Conservation (phyloP, 1,139 yeast species). For the Zygoascus meyerae region DNA sequence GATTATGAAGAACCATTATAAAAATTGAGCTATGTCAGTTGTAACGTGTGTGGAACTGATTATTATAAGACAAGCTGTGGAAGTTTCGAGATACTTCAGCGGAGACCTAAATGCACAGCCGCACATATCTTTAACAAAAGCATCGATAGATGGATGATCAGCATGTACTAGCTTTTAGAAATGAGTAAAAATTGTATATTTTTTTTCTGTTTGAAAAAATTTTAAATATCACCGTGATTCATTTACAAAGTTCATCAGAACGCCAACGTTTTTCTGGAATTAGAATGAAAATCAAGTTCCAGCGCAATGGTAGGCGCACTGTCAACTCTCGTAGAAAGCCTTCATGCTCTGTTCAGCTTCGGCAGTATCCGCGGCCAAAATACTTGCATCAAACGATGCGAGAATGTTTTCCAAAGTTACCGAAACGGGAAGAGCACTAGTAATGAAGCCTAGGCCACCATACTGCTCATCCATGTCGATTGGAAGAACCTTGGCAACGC, state of each 20-base stretch:
- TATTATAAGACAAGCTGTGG: neutral
- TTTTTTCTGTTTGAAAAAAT: too few species aligned
- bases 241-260: too few species aligned
- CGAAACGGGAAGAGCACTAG: constrained; percentile 30
- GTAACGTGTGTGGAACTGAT: neutral
- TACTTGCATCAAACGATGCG: constrained; percentile 14
- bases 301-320: too few species aligned
- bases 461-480: constrained; percentile 35
- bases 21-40: neutral
- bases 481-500: constrained; percentile 71
- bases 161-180: too few species aligned
- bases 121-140: too few species aligned
- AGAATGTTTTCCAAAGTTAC: constrained; percentile 13
- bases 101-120: too few species aligned
- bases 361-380: constrained; percentile 12
- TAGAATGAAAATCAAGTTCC: too few species aligned
- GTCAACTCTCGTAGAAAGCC: neutral
- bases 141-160: too few species aligned
- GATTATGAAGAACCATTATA: constrained; percentile 64
- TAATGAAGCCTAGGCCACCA: constrained; percentile 36
- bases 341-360: constrained; percentile 8
- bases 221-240: too few species aligned
- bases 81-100: constrained; percentile 8
- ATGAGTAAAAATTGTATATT: too few species aligned
- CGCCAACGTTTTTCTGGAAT: too few species aligned